Evolutionary conservation across 2,329 filamentous ascomycete species (phyloP).

Genomic region (Capronia americana): DNA sequence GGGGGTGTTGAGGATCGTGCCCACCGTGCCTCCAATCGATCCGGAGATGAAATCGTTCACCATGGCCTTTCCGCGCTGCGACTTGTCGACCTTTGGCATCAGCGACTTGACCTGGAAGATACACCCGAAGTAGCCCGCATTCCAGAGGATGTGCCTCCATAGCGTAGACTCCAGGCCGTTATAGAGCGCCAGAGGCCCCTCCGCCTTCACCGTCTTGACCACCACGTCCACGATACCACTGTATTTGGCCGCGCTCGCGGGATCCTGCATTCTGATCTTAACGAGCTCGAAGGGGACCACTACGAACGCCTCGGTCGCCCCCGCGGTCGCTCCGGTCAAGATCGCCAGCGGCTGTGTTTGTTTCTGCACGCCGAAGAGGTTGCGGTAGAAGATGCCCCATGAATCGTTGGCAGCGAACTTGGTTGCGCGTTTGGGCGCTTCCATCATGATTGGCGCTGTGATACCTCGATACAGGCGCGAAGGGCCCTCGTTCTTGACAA

Average conservation of each 20-base stretch:
- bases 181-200: slow-evolving; percentile 88
- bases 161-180: slow-evolving; percentile 95
- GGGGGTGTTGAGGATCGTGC: slow-evolving; percentile 92
- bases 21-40: slow-evolving; percentile 83
- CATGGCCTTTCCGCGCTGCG: slow-evolving; percentile 78
- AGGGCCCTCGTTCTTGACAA: slow-evolving; percentile 90
- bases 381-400: slow-evolving; percentile 94
- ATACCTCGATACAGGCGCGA: slow-evolving; percentile 96
- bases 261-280: slow-evolving; percentile 98
- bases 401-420: slow-evolving; percentile 99
- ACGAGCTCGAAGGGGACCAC: slow-evolving; percentile 98
- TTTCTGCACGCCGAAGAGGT: slow-evolving; percentile 79
- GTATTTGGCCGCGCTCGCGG: slow-evolving; percentile 81
- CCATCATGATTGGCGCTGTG: slow-evolving; percentile 94
- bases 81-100: slow-evolving; percentile 75
- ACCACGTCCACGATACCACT: slow-evolving; percentile 62
- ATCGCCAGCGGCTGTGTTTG: slow-evolving; percentile 92
- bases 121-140: slow-evolving; percentile 95
- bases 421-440: slow-evolving; percentile 92
- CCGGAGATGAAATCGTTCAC: slow-evolving; percentile 87
- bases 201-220: slow-evolving; percentile 74
- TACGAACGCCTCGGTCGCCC: slow-evolving; percentile 94
- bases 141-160: slow-evolving; percentile 95
- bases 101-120: slow-evolving; percentile 95
- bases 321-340: slow-evolving; percentile 90